Percentiles rank a stretch among this genome's conserved stretches.
Conservation (phyloP, 176 grass and related monocot species). For the Rhipidocladum racemiflorum region DNA sequence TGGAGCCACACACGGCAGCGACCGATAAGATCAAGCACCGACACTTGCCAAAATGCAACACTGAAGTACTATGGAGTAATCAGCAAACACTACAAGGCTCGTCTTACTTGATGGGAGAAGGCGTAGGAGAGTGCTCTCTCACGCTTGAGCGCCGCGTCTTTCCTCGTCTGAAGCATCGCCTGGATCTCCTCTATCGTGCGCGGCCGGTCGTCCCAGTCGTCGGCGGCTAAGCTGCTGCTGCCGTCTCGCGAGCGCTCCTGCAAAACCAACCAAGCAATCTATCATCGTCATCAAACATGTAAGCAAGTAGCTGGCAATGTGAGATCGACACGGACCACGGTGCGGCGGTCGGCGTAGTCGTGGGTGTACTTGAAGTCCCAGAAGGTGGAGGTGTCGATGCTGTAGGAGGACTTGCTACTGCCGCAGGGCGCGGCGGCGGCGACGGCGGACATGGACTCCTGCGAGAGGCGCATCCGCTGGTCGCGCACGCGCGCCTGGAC, state of each 20-base stretch:
- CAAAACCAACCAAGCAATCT: background rate
- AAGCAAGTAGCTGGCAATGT: background rate
- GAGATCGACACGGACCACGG: constrained; percentile 44
- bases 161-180: constrained; percentile 70
- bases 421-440: constrained; percentile 36
- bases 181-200: constrained; percentile 93
- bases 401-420: constrained; percentile 78
- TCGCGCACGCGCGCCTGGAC: constrained; percentile 85
- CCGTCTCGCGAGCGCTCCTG: constrained; percentile 80
- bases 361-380: constrained; percentile 82
- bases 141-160: constrained; percentile 80
- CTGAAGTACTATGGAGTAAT: background rate
- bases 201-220: constrained; percentile 86
- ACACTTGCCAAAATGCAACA: background rate
- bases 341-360: constrained; percentile 67
- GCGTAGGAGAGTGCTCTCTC: constrained; percentile 87
- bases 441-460: constrained; percentile 42
- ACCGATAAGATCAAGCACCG: background rate
- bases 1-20: background rate
- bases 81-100: background rate
- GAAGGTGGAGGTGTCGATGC: constrained; percentile 62
- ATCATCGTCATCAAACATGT: background rate
- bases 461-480: constrained; percentile 77
- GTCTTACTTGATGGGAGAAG: constrained; percentile 73
- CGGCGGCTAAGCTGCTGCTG: constrained; percentile 75